Conservation (phyloP, 2,329 filamentous ascomycete species). For the Diaporthe sp. region DNA sequence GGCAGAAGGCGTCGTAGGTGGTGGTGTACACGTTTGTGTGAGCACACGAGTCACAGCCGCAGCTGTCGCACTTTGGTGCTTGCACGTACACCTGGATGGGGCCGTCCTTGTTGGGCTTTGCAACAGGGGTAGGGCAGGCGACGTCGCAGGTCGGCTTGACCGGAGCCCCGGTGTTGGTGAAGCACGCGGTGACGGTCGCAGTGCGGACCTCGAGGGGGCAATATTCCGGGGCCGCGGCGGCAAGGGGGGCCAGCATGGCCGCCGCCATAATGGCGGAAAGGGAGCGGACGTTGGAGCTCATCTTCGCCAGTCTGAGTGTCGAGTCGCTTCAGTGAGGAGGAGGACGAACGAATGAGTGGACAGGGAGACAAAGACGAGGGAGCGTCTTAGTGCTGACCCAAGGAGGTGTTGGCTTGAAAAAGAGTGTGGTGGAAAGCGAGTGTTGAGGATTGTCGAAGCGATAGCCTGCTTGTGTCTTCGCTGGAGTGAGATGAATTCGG, state of each 20-base stretch:
- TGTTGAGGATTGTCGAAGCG: slow-evolving; percentile 22
- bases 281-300: slow-evolving; percentile 24
- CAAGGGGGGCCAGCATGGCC: slow-evolving; percentile 24
- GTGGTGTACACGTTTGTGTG: slow-evolving; percentile 36
- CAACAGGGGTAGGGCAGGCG: slow-evolving; percentile 32
- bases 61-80: slow-evolving; percentile 33
- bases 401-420: slow-evolving; percentile 20
- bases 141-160: slow-evolving; percentile 29
- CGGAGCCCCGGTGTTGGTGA: slow-evolving; percentile 25
- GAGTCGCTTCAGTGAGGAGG: background rate
- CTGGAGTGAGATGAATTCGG: slow-evolving; percentile 10
- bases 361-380: slow-evolving; percentile 27
- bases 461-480: slow-evolving; percentile 21
- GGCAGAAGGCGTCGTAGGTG: slow-evolving; percentile 36
- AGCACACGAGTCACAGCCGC: slow-evolving; percentile 29
- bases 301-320: background rate
- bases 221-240: background rate
- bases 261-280: slow-evolving; percentile 24
- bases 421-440: slow-evolving; percentile 27
- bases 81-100: slow-evolving; percentile 25
- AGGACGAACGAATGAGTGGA: slow-evolving; percentile 26
- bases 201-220: slow-evolving; percentile 32
- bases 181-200: slow-evolving; percentile 33
- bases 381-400: slow-evolving; percentile 27
- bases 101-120: background rate